Base-by-base conservation (phyloP, 805 yeast species). In the Monosporozyma yasuniensis region DNA sequence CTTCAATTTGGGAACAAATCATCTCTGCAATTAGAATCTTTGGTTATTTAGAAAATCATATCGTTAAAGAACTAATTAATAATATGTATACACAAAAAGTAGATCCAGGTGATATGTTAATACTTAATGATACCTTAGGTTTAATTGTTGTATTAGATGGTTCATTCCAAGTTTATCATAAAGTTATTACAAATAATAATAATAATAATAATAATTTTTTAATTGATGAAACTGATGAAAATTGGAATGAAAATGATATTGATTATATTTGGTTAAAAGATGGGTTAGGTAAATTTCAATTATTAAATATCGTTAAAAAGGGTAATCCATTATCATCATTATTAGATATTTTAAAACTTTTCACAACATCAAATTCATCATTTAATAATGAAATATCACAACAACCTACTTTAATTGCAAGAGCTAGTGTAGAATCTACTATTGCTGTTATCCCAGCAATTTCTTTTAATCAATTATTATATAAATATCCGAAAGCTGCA, bases 111-210 rank as follows among this genome's bases (percentile, higher is more conserved):
- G 98, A 91, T 62, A 75, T 84, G 9, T 68, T 93, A 32, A 74
- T 80, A 46, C 67, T 91, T 38, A 21, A 85, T 53, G 87, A 84
- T 47, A 77, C 81, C 5, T 71, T 84, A 6, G 98, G 98, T 1
- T 90, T 93, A 59, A 81, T 93, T 35, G 85, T 93, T 42, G 96
- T 91, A 21, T 95, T 90, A 1, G 97, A 90, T 57, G 99, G 99
- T 1, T 76, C 81, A 11, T 78, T 91, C 46, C 89, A 87, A 60
- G 85, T 93, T 0, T 88, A 77, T 61, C 80, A 83, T 44, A 79
- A 78, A 53, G 68, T 83, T 2, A n/a, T n/a, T n/a, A n/a, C n/a
- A n/a, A n/a, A n/a, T n/a, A n/a, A n/a, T n/a, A n/a, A n/a, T n/a
- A n/a, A n/a, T n/a, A n/a, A n/a, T n/a, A 71, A 73, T 34, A 61